Evolutionary conservation across 371 early-diverging fungal species (phyloP), one percentile per base, ranked within the genome.

Genomic region (Lichtheimia ornata): DNA sequence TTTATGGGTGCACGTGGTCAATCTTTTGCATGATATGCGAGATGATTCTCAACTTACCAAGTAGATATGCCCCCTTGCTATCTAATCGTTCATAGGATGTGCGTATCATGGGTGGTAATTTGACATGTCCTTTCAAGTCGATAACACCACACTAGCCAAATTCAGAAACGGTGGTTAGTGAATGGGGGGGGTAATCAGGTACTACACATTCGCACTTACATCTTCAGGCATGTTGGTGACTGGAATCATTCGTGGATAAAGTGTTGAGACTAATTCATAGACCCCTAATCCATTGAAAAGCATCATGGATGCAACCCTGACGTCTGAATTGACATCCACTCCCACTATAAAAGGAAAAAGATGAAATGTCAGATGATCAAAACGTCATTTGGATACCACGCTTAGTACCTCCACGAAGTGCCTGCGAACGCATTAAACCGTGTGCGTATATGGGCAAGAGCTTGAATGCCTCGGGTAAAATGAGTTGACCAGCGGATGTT

Each of bases 391-490:
- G 7, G 28, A 3, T 11, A n/a, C 3, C 50, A 9, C 4, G 20
- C 1, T 25, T 42, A 57, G 15, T 59, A 82, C 91, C 89, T 52
- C 81, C 81, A 56, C 94, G 85, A 43, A 97, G 79, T 0, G 92
- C 87, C 44, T 83, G 79, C 35, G 88, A 86, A 65, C 97, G 95
- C 35, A 95, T 78, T 49, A 96, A 67, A 17, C 93, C 79, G 43
- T 97, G 84, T 3, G 89, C 78, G 76, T 92, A 96, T 35, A 98
- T 78, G n/a, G 99, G 98, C 57, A 92, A 83, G 58, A 98, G 81
- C 74, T 98, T 98, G 81, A 91, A 95, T 0, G 94, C 88, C 68
- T 98, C 99, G 7, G 99, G 98, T 51, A 98, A 76, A 56, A 98
- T 97, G 7, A 98, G 83, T 80, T 97, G 98, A 27, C 97, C 97